Conservation (phyloP, 768 basidiomycete genomes). For the Favolaschia claudopus region DNA sequence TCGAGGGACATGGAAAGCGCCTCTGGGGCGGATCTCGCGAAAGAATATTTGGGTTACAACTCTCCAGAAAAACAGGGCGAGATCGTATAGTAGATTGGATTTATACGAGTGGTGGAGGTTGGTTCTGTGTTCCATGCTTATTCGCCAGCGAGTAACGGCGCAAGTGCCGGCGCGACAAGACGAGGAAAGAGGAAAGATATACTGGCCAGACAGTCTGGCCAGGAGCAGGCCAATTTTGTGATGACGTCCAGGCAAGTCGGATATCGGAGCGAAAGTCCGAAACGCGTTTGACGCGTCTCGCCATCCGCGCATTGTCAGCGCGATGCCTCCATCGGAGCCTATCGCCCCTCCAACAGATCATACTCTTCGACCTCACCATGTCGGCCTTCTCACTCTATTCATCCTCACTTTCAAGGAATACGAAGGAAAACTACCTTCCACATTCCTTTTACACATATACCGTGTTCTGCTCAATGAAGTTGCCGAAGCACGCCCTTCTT, state of each 20-base stretch:
- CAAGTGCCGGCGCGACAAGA: too few species aligned
- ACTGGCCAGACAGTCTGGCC: too few species aligned
- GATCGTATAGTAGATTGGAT: conserved; percentile 60
- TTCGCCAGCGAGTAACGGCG: too few species aligned
- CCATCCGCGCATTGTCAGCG: too few species aligned
- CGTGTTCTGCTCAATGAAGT: conserved; percentile 75
- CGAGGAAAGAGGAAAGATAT: too few species aligned
- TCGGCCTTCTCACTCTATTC: conserved; percentile 70
- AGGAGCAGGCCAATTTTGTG: too few species aligned
- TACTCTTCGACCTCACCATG: conserved; percentile 79
- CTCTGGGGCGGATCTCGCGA: conserved; percentile 90
- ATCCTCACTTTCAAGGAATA: conserved; percentile 69
- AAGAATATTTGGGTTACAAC: conserved; percentile 93
- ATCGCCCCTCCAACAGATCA: conserved; percentile 74
- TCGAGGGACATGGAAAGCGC: conserved; percentile 92
- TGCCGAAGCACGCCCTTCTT: conserved; percentile 60
- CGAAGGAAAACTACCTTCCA: conserved; percentile 58
- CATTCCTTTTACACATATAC: conserved; percentile 68
- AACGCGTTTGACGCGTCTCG: too few species aligned
- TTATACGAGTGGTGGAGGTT: too few species aligned
- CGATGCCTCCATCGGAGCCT: too few species aligned
- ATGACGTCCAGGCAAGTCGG: too few species aligned
- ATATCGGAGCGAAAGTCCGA: too few species aligned
- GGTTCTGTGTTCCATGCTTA: too few species aligned
- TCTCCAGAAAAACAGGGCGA: conserved; percentile 84